Evolutionary conservation across 495 filamentous ascomycete species (phyloP).

Genomic region (Rostrohypoxylon terebratum): DNA sequence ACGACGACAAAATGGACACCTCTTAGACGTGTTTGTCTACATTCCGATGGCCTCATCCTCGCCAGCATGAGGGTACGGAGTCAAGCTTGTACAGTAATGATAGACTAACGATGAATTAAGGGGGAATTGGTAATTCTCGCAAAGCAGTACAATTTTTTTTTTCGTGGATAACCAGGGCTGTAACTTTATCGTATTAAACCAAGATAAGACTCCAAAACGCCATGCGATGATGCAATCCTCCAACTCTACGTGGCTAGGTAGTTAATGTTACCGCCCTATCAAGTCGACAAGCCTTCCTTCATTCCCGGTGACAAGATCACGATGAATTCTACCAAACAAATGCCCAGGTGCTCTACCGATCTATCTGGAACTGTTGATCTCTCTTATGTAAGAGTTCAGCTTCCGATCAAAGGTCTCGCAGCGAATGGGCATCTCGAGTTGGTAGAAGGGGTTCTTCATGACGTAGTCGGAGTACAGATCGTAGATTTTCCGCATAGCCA

Average conservation of each 20-base stretch:
- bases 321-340: neutral
- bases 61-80: constrained; percentile 39
- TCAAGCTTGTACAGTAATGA: constrained; percentile 48
- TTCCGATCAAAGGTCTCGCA: constrained; percentile 94
- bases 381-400: constrained; percentile 76
- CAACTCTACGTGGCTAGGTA: constrained; percentile 13
- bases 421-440: constrained; percentile 95
- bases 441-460: constrained; percentile 99
- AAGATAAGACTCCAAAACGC: constrained; percentile 46
- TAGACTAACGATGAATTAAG: constrained; percentile 29
- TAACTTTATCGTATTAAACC: constrained; percentile 10
- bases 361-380: constrained; percentile 63
- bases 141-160: constrained; percentile 15
- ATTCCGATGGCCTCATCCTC: constrained; percentile 14
- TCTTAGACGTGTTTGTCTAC: constrained; percentile 59
- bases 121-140: constrained; percentile 29
- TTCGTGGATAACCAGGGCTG: constrained; percentile 14
- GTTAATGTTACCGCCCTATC: constrained; percentile 12
- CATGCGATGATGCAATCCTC: constrained; percentile 42
- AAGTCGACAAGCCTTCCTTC: constrained; percentile 2
- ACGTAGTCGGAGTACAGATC: constrained; percentile 97
- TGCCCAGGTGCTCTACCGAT: neutral
- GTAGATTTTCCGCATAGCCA: constrained; percentile 83
- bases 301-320: constrained; percentile 11
- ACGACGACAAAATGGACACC: constrained; percentile 89